A percentile compares a stretch with the other conserved stretches of the same genome.
Evolutionary conservation across 805 yeast genomes (phyloP).

Genomic region (Ogataea siamensis): DNA sequence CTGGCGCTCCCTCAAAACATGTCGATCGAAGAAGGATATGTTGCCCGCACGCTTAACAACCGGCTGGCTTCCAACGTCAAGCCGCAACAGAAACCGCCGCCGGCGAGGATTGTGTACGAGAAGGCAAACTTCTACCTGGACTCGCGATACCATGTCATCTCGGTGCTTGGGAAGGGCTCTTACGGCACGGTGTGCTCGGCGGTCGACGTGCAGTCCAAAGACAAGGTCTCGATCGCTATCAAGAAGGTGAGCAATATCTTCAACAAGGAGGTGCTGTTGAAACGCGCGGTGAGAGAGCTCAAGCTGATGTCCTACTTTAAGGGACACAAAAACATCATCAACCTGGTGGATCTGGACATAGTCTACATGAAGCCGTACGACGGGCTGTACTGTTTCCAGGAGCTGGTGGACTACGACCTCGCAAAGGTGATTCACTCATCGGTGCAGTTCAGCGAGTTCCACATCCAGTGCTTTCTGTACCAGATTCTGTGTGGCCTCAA

Average conservation of each 20-base stretch:
- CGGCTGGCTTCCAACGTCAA: conserved; percentile 14
- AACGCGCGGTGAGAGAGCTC: conserved; percentile 81
- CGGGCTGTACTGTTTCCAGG: conserved; percentile 89
- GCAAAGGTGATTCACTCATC: conserved; percentile 76
- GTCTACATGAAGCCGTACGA: conserved; percentile 66
- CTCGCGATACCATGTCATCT: conserved; percentile 53
- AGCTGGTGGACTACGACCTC: conserved; percentile 77
- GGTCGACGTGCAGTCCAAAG: conserved; percentile 43
- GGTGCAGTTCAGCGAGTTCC: conserved; percentile 80
- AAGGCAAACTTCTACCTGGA: conserved; percentile 62
- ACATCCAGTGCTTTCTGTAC: conserved; percentile 69
- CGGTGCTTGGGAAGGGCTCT: conserved; percentile 76
- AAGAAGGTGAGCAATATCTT: conserved; percentile 78
- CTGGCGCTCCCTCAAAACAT: conserved; percentile 14
- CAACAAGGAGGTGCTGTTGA: conserved; percentile 60
- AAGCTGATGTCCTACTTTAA: conserved; percentile 76
- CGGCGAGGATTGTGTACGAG: conserved; percentile 39
- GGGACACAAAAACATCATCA: conserved; percentile 83
- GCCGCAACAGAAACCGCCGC: conserved; percentile 14
- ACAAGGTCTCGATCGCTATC: conserved; percentile 56
- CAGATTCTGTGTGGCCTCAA: conserved; percentile 85
- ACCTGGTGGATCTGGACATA: conserved; percentile 70
- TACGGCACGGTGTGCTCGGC: conserved; percentile 87
- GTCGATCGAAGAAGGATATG: conserved; percentile 17
- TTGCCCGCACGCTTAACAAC: conserved; percentile 17